Evolutionary conservation across 306 rosid genomes (phyloP).

Genomic region (Inga leiocalycina): DNA sequence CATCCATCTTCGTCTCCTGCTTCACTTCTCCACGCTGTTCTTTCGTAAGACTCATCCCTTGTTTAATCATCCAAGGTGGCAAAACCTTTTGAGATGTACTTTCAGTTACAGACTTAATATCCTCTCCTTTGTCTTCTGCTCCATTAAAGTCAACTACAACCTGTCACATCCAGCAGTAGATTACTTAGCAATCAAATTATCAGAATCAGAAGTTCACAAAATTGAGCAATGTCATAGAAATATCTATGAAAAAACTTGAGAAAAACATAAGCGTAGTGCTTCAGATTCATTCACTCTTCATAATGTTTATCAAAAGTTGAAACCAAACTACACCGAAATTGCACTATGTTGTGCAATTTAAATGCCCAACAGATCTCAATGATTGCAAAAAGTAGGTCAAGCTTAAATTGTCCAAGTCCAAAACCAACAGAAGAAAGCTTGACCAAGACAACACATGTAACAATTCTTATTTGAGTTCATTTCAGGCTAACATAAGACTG

Average conservation of each 20-base stretch:
- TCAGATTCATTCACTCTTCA: constrained; percentile 15
- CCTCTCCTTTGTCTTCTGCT: constrained; percentile 56
- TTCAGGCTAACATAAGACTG: not conserved
- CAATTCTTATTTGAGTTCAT: not conserved
- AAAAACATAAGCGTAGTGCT: not conserved
- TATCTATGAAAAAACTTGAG: not conserved
- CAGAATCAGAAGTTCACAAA: not conserved
- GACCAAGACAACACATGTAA: not conserved
- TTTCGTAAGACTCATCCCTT: constrained; percentile 81
- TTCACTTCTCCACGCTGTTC: constrained; percentile 79
- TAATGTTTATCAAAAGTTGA: not conserved
- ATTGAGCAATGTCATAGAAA: not conserved
- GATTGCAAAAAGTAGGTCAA: not conserved
- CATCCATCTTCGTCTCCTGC: constrained; percentile 62
- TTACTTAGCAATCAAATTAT: not conserved
- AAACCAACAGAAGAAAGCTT: not conserved
- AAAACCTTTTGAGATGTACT: constrained; percentile 53
- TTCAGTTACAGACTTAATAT: constrained; percentile 31
- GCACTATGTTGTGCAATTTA: not conserved
- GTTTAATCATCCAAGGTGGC: constrained; percentile 88
- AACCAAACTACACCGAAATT: not conserved
- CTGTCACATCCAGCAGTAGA: constrained; percentile 40
- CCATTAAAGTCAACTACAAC: constrained; percentile 77
- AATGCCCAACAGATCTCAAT: not conserved
- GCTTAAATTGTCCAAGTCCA: not conserved